Evolutionary conservation across 2,329 filamentous ascomycete genomes (phyloP).

Genomic region (Penicillium sumatraense): DNA sequence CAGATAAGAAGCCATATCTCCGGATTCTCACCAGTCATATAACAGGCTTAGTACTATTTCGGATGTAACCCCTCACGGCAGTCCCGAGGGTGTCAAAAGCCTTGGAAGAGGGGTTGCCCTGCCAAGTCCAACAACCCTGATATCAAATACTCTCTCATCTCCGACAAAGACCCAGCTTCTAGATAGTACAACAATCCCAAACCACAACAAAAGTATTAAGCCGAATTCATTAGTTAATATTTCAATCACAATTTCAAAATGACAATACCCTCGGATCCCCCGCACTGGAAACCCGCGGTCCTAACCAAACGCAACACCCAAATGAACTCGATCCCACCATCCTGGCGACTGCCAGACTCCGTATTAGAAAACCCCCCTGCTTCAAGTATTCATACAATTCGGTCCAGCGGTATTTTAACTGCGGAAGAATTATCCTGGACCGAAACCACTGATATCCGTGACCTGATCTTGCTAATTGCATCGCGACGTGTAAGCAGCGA

Average conservation of each 20-base stretch:
- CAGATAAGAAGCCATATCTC: not conserved
- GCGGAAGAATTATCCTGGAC: slow-evolving; percentile 28
- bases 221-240: too few species aligned
- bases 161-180: too few species aligned
- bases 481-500: slow-evolving; percentile 11
- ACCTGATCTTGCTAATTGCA: slow-evolving; percentile 20
- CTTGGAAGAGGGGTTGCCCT: not conserved
- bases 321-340: slow-evolving; percentile 21
- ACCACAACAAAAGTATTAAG: not conserved
- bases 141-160: not conserved
- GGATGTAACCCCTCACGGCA: not conserved
- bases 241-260: not conserved
- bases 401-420: slow-evolving; percentile 23
- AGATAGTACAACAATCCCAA: too few species aligned
- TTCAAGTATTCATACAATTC: slow-evolving; percentile 24
- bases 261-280: slow-evolving; percentile 5
- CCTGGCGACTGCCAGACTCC: slow-evolving; percentile 26
- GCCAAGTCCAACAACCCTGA: not conserved
- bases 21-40: not conserved
- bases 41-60: not conserved
- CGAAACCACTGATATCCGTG: slow-evolving; percentile 23
- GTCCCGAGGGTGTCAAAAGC: not conserved
- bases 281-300: slow-evolving; percentile 26
- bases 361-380: slow-evolving; percentile 2
- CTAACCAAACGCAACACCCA: slow-evolving; percentile 25